phyloP scores from a whole-genome alignment of 768 basidiomycete genomes.

The Crepidotus variabilis region DNA sequence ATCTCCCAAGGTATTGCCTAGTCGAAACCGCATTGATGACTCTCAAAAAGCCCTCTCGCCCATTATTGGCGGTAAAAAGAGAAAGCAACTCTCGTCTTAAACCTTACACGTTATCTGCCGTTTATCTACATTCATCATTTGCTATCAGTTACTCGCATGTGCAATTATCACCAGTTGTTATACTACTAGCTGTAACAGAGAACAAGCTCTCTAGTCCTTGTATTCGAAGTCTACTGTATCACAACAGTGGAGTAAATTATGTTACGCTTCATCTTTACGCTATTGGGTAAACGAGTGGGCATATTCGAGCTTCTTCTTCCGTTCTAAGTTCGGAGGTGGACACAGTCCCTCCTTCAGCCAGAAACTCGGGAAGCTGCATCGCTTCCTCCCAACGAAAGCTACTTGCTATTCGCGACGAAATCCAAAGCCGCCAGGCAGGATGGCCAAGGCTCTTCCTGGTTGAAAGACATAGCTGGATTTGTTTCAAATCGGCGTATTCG shows the following conservation, averaged over 20 bases:
- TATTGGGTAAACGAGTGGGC: neutral
- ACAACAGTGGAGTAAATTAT: no score
- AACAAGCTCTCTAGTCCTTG: no score
- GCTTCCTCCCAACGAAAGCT: neutral
- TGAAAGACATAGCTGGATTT: conserved; percentile 32
- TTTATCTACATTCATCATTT: neutral
- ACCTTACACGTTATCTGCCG: neutral
- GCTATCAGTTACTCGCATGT: neutral
- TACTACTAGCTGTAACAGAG: neutral
- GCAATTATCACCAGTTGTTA: neutral
- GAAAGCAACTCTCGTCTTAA: conserved; percentile 38
- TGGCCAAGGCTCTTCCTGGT: conserved; percentile 33
- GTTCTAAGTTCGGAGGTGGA: neutral
- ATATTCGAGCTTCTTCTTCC: neutral
- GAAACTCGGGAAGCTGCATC: neutral
- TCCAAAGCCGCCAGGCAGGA: conserved; percentile 51
- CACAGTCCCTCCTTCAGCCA: neutral
- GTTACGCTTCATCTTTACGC: neutral
- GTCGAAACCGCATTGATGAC: conserved; percentile 2
- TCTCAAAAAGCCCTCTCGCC: conserved; percentile 18
- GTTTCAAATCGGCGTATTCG: conserved; percentile 17
- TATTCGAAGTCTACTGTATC: no score
- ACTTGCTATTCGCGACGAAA: conserved; percentile 18
- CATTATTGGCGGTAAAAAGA: conserved; percentile 44
- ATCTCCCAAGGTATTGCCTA: neutral